These are phyloP conservation scores for Schizophyllum commune DNA, from an alignment of 1,284 basidiomycete species.

Conservation along the genomic window DNA sequence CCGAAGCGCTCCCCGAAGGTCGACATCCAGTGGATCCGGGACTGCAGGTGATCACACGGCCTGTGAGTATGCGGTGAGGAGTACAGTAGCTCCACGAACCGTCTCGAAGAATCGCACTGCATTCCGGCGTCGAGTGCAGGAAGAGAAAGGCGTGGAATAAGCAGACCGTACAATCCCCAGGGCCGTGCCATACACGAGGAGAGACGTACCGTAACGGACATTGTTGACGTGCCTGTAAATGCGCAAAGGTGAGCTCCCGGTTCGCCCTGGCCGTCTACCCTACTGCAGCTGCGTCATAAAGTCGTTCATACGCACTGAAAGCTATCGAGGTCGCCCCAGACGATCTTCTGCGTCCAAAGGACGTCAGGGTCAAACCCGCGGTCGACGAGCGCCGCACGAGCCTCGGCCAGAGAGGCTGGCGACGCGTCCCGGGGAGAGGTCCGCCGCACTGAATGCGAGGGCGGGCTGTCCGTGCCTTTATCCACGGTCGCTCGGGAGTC, in stretches of 20 bases:
- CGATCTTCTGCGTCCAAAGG: conserved; percentile 65
- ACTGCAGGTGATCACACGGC: conserved; percentile 23
- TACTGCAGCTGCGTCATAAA: too few relatives aligned
- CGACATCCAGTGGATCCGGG: conserved; percentile 58
- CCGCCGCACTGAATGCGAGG: background rate
- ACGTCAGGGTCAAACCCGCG: conserved; percentile 52
- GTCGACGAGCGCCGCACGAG: conserved; percentile 32
- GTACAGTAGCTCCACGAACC: conserved; percentile 26
- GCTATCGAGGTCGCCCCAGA: conserved; percentile 71
- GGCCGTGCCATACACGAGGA: background rate
- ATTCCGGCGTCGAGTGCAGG: background rate
- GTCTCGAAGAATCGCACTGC: conserved; percentile 63
- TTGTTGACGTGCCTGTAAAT: conserved; percentile 66
- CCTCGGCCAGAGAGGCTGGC: conserved; percentile 25
- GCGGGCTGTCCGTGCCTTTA: background rate
- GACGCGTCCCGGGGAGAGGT: background rate
- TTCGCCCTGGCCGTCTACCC: conserved; percentile 2
- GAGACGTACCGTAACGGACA: conserved; percentile 52
- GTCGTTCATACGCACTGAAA: conserved; percentile 46
- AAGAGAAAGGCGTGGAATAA: background rate
- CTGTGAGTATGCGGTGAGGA: background rate
- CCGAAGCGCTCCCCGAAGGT: conserved; percentile 50
- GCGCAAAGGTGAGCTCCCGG: background rate
- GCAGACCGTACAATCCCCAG: too few relatives aligned
- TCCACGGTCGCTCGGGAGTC: background rate